A percentile compares a stretch with the other conserved stretches of the same genome.
phyloP scores from a whole-genome alignment of 257 asterid species.

The Solanum paucissectum region DNA sequence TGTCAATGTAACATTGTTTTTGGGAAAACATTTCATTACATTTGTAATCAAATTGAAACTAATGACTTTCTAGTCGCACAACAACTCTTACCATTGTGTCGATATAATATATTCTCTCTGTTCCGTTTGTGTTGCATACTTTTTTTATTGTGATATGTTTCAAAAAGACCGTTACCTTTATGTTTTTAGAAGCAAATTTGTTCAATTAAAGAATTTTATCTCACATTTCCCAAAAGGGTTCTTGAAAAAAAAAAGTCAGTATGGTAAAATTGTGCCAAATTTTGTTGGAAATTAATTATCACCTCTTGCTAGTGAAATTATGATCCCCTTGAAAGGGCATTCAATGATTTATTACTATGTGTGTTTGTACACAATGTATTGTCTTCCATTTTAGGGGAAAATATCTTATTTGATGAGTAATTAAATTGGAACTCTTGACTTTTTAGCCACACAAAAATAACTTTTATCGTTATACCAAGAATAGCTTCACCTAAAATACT shows the following conservation, averaged over 20 bases:
- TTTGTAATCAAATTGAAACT: background rate
- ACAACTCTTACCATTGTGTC: background rate
- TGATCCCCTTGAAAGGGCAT: background rate
- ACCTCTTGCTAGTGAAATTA: background rate
- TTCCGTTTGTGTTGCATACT: background rate
- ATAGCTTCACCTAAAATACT: background rate
- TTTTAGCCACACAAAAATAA: background rate
- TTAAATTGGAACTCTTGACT: background rate
- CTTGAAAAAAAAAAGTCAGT: too few species aligned
- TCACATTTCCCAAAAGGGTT: too few species aligned
- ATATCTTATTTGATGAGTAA: background rate
- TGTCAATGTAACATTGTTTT: background rate
- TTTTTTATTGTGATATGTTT: background rate
- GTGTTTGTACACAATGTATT: background rate
- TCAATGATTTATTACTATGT: background rate
- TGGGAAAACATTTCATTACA: background rate
- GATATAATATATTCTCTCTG: background rate
- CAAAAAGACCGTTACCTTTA: too few species aligned
- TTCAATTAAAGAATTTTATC: background rate
- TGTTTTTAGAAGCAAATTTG: background rate
- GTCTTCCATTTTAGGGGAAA: background rate
- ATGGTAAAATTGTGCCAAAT: too few species aligned
- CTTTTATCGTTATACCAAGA: rapidly evolving
- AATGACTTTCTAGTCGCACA: background rate
- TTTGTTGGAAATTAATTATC: conserved; percentile 9